Evolutionary conservation across 495 filamentous ascomycete genomes (phyloP).

Genomic region (Chaetomium tenue): DNA sequence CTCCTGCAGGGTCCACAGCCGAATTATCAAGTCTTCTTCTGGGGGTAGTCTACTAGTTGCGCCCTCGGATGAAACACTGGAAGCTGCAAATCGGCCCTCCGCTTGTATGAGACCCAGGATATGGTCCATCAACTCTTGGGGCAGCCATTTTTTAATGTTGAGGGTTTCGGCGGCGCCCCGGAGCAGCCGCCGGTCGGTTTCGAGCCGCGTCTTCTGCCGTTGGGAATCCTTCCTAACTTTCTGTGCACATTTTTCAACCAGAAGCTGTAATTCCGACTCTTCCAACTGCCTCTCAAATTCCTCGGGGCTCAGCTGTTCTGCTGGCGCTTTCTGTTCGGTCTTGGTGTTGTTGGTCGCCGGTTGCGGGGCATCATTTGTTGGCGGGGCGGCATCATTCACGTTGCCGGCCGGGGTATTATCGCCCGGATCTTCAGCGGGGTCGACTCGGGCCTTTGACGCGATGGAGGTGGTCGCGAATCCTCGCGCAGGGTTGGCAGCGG

Average conservation of each 20-base stretch:
- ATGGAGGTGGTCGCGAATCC: slow-evolving; percentile 91
- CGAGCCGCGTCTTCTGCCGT: slow-evolving; percentile 67
- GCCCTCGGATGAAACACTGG: slow-evolving; percentile 42
- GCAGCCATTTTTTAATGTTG: slow-evolving; percentile 72
- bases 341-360: slow-evolving; percentile 32
- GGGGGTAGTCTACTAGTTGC: slow-evolving; percentile 45
- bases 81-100: slow-evolving; percentile 51
- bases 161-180: slow-evolving; percentile 69
- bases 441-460: slow-evolving; percentile 63
- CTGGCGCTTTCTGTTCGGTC: slow-evolving; percentile 44
- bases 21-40: slow-evolving; percentile 71
- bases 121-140: slow-evolving; percentile 71
- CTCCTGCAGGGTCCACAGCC: slow-evolving; percentile 77
- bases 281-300: slow-evolving; percentile 83
- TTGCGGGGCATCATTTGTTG: slow-evolving; percentile 37
- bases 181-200: slow-evolving; percentile 75
- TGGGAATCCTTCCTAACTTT: slow-evolving; percentile 66
- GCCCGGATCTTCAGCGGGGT: slow-evolving; percentile 41
- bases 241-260: slow-evolving; percentile 75
- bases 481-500: slow-evolving; percentile 75
- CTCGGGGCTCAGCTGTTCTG: slow-evolving; percentile 65
- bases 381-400: slow-evolving; percentile 35
- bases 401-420: slow-evolving; percentile 29
- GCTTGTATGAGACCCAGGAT: slow-evolving; percentile 61
- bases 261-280: slow-evolving; percentile 72